These are phyloP conservation scores for Penicillium concentricum DNA, from an alignment of 2,329 filamentous ascomycete genomes.

Conservation along the genomic window DNA sequence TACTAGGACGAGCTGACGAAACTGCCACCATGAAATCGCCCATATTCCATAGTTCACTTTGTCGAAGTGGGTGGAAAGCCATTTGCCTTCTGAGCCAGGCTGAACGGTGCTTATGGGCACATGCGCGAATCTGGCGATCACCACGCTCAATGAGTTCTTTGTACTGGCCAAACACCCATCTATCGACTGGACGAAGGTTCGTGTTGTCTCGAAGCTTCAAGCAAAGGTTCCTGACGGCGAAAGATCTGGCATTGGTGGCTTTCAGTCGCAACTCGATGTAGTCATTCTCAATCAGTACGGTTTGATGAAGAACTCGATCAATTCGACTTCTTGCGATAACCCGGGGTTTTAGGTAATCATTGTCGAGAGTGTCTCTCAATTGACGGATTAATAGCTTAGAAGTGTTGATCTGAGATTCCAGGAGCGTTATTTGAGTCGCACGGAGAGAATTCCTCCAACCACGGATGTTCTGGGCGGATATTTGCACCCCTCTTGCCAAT, in stretches of 20 bases:
- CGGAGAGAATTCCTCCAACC: not conserved
- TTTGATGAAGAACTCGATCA: conserved; percentile 14
- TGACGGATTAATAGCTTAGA: not conserved
- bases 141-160: not conserved
- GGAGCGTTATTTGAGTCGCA: not conserved
- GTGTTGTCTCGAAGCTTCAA: not conserved
- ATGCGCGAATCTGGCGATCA: rapidly evolving
- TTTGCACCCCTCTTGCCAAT: not conserved
- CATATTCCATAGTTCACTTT: not conserved
- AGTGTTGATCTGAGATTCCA: not conserved
- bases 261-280: conserved; percentile 13
- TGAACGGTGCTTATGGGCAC: not conserved
- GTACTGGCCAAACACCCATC: not conserved
- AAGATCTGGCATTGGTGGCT: not conserved
- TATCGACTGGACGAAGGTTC: not conserved
- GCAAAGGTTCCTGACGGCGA: not conserved
- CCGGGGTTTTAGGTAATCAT: conserved; percentile 19
- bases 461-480: not conserved
- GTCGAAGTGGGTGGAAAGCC: not conserved
- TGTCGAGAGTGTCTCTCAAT: conserved; percentile 2
- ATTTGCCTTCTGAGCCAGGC: not conserved
- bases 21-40: not conserved
- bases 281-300: not conserved
- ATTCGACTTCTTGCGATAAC: conserved; percentile 20
- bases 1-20: not conserved